Evolutionary conservation across 2,329 filamentous ascomycete species (phyloP), one percentile per base, ranked within the genome.

Genomic region (Neonectria ditissima): DNA sequence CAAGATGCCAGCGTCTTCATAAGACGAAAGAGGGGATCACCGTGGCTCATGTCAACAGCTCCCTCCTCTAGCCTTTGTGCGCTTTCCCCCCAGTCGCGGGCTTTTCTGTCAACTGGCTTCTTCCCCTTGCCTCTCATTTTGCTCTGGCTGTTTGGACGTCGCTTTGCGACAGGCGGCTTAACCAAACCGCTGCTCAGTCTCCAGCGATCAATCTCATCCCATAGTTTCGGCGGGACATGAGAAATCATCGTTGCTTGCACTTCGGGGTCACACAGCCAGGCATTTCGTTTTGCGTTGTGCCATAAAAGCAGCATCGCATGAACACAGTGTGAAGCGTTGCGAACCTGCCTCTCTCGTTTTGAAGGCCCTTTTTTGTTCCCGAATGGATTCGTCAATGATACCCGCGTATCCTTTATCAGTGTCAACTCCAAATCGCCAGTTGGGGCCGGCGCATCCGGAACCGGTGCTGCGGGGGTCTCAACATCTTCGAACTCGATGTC

Each of bases 231-330:
- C 0, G 92, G 86, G 7, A 97, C 73, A 61, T 93, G 90, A n/a
- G 89, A 88, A 4, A 96, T 83, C 75, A 97, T 83, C 16, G 89
- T 91, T 11, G 89, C 88, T 65, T 96, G 92, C 0, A 97, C 84
- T 65, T 92, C 87, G 4, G 85, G 77, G 71, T 98, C 92, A 69
- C 92, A 92, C 20, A 94, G 80, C 91, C 95, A 98, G 0, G 88
- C 84, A 76, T 98, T 97, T 44, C 92, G 88, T 14, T 96, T 79
- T 0, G 92, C 87, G 74, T 98, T 98, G 76, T 98, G 94, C 85
- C 91, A 97, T 63, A 99, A 85, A 16, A 99, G 82, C 55, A 89
- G 87, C 75, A 97, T 90, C 2, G 98, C 94, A 78, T 99, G 96
- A 69, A 97, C 85, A 70, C 92, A 92, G 78, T 99, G 96, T 1